These are phyloP conservation scores for Artomyces pyxidatus DNA, from an alignment of 768 basidiomycete species.

Conservation along the genomic window DNA sequence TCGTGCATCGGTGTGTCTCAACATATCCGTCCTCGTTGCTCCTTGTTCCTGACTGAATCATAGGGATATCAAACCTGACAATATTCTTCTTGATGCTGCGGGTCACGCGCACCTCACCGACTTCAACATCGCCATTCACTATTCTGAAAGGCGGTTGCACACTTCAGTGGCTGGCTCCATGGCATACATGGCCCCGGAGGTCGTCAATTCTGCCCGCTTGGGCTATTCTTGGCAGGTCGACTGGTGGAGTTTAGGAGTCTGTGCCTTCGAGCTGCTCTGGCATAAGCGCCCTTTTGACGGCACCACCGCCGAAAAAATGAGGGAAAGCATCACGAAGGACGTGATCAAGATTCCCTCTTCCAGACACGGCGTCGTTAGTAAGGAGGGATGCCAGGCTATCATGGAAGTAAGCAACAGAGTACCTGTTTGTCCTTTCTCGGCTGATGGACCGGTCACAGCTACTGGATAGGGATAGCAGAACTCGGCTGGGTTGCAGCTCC, in stretches of 20 bases:
- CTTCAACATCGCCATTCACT: conserved; percentile 98
- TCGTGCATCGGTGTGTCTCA: conserved; percentile 79
- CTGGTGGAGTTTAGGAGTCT: conserved; percentile 94
- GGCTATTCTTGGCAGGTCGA: conserved; percentile 93
- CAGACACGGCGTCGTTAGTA: conserved; percentile 39
- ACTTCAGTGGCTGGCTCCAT: conserved; percentile 95
- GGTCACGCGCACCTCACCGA: conserved; percentile 98
- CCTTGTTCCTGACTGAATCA: conserved; percentile 7
- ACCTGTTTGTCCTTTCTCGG: not conserved
- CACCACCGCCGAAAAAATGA: conserved; percentile 82
- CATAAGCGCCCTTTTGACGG: conserved; percentile 84
- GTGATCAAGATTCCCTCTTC: conserved; percentile 60
- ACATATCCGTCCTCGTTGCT: conserved; percentile 6
- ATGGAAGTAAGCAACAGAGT: conserved; percentile 43
- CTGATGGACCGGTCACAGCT: conserved; percentile 45
- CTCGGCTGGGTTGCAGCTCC: conserved; percentile 73
- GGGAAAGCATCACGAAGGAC: conserved; percentile 77
- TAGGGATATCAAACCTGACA: conserved; percentile 96
- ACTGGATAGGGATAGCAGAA: conserved; percentile 72
- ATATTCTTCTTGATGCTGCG: conserved; percentile 85
- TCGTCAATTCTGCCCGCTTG: conserved; percentile 60
- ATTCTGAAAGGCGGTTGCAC: conserved; percentile 80
- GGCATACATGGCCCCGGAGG: conserved; percentile 99
- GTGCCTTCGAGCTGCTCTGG: conserved; percentile 85
- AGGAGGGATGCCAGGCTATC: conserved; percentile 58